Conservation (phyloP, 140 eudicot species). For the Anethum foeniculum region DNA sequence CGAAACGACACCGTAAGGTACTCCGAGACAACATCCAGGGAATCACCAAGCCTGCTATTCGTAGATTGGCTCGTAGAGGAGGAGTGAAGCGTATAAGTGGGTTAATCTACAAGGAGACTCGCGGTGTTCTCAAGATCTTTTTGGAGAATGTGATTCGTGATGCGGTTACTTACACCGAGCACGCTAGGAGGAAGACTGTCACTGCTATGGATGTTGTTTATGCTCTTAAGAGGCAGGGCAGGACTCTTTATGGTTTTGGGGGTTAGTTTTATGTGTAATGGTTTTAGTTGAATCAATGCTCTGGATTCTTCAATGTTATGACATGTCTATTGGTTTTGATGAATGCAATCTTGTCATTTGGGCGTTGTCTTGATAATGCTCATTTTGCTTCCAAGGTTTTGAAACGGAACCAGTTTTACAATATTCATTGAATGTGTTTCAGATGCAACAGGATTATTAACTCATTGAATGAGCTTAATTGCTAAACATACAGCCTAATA, state of each 20-base stretch:
- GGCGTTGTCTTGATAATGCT: too few species aligned
- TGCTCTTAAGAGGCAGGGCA: constrained; percentile 1
- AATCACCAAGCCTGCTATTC: constrained; percentile 2
- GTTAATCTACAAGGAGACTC: constrained; percentile 10
- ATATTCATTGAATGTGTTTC: too few species aligned
- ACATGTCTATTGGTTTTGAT: background rate
- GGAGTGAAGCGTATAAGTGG: constrained; percentile 9
- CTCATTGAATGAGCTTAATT: too few species aligned
- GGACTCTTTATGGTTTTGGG: constrained; percentile 3
- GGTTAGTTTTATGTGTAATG: background rate
- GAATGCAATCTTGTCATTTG: background rate
- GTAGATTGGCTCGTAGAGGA: constrained; percentile 5
- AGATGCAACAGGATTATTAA: too few species aligned
- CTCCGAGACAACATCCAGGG: constrained; percentile 8
- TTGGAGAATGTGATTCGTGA: constrained; percentile 7
- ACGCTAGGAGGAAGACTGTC: constrained; percentile 9
- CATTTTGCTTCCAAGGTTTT: too few species aligned
- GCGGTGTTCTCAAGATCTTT: constrained; percentile 9
- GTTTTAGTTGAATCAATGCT: background rate
- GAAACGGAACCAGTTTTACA: too few species aligned
- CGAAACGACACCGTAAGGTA: constrained; percentile 1
- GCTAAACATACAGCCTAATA: too few species aligned
- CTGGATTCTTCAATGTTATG: background rate
- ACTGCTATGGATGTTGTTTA: constrained; percentile 11
- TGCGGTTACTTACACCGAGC: constrained; percentile 4